Evolutionary conservation across 768 basidiomycete species (phyloP), one percentile per base, ranked within the genome.

Genomic region (Mycena crocata): DNA sequence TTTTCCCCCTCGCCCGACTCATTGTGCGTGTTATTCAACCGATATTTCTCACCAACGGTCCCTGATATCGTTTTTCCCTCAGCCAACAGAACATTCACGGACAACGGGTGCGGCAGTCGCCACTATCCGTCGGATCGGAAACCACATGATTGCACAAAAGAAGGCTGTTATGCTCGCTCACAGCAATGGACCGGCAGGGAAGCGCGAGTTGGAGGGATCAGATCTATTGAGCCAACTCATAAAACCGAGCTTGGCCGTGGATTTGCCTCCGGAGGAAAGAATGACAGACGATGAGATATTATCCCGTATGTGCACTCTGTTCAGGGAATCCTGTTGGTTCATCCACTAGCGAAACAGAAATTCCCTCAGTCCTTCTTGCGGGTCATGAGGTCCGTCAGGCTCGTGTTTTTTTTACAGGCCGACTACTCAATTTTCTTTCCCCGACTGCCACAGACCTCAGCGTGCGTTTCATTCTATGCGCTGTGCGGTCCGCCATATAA

Each of bases 1-100:
- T 60, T 17, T 60, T 60, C 21, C 58, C 45, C 32, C 28, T 50
- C n/a, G 31, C 58, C 12, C 58, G 50, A n/a, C 30, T 51, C 17
- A 51, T 51, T 32, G 50, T 51, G 6, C 15, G 50, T 10, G 31
- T 51, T 32, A 14, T 31, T 51, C 31, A n/a, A n/a, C n/a, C n/a
- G n/a, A n/a, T 28, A 49, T 30, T 32, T 12, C 31, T 51, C 30
- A 19, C 31, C 34, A 34, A 12, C 6, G n/a, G n/a, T n/a, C 34
- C 9, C 50, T 51, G 17, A 32, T 3, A 19, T 12, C 19, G 21
- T 23, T 10, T 31, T 8, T 17, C 34, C 34, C 30, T n/a, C n/a
- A 51, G 50, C 50, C 50, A 5, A 51, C 50, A 34, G 30, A 12
- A 32, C 50, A 51, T 51, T 51, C 50, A 31, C 50, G 50, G 21